Conservation (phyloP, 805 yeast species). For the Monosporozyma unispora region DNA sequence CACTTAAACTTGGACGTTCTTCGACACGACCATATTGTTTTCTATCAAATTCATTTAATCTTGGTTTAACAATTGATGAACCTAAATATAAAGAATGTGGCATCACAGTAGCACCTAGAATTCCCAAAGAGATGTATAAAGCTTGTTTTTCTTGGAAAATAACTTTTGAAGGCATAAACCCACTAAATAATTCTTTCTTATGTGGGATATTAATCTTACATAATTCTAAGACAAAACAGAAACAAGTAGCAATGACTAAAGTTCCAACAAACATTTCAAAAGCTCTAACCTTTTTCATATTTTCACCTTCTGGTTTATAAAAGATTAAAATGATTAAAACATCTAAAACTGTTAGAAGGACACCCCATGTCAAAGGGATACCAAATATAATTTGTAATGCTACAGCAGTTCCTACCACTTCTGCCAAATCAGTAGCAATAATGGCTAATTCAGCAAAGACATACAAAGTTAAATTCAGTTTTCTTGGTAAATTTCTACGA, state of each 20-base stretch:
- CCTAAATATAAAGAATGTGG: constrained; percentile 84
- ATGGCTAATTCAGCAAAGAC: constrained; percentile 76
- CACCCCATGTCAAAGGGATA: constrained; percentile 69
- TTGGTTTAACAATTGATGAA: constrained; percentile 78
- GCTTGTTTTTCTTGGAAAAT: constrained; percentile 58
- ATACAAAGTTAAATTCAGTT: constrained; percentile 51
- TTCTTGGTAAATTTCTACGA: constrained; percentile 59
- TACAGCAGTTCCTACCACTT: constrained; percentile 89
- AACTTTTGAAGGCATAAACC: constrained; percentile 63
- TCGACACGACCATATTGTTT: constrained; percentile 39
- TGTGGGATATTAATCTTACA: constrained; percentile 49
- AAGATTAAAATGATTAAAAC: constrained; percentile 72
- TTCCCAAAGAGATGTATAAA: constrained; percentile 67
- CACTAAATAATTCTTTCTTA: constrained; percentile 44
- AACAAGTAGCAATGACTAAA: constrained; percentile 64
- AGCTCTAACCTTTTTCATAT: constrained; percentile 61
- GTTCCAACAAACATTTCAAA: constrained; percentile 70
- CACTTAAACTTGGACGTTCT: constrained; percentile 69
- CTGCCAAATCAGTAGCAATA: constrained; percentile 88
- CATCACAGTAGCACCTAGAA: constrained; percentile 92
- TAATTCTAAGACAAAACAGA: constrained; percentile 66
- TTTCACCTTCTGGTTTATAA: constrained; percentile 66
- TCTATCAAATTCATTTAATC: constrained; percentile 66
- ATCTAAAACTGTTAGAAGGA: constrained; percentile 69
- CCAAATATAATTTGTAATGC: constrained; percentile 67